Percentiles rank a stretch among this genome's conserved stretches.
These are phyloP conservation scores for Mucor indicus DNA, from an alignment of 371 early-diverging fungal species.

Conservation along the genomic window DNA sequence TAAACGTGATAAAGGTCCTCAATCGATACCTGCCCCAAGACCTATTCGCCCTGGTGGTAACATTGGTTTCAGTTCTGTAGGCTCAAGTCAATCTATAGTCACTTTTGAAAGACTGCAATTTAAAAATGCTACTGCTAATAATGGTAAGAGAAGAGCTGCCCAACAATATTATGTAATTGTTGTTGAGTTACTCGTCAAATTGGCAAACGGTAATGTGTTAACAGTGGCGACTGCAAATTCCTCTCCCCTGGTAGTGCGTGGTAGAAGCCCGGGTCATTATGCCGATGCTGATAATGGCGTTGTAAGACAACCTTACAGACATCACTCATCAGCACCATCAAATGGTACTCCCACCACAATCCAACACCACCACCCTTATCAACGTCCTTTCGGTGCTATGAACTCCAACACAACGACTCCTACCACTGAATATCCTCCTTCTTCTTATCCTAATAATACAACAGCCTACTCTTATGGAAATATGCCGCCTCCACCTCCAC, in stretches of 20 bases:
- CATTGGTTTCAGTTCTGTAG: constrained; percentile 38
- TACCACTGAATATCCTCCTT: no score
- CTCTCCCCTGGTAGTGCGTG: constrained; percentile 82
- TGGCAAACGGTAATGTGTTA: constrained; percentile 43
- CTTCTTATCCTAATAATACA: no score
- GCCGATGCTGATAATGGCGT: no score
- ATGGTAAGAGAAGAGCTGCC: constrained; percentile 79
- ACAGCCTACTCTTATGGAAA: no score
- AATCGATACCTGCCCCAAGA: constrained; percentile 63
- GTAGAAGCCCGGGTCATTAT: constrained; percentile 90
- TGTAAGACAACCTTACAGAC: no score
- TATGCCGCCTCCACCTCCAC: no score
- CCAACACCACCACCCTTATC: no score
- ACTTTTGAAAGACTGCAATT: constrained; percentile 92
- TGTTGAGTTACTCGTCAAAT: constrained; percentile 61
- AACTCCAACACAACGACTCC: no score
- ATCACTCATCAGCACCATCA: no score
- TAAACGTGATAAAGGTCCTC: constrained; percentile 93
- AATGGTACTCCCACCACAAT: no score
- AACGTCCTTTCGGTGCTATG: no score
- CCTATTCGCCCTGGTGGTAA: constrained; percentile 58
- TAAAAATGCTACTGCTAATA: constrained; percentile 90
- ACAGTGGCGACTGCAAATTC: constrained; percentile 69
- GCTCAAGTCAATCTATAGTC: constrained; percentile 46
- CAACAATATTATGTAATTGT: constrained; percentile 83